phyloP scores from a whole-genome alignment of 2,329 filamentous ascomycete genomes.

The Phyllosticta citribraziliensis region DNA sequence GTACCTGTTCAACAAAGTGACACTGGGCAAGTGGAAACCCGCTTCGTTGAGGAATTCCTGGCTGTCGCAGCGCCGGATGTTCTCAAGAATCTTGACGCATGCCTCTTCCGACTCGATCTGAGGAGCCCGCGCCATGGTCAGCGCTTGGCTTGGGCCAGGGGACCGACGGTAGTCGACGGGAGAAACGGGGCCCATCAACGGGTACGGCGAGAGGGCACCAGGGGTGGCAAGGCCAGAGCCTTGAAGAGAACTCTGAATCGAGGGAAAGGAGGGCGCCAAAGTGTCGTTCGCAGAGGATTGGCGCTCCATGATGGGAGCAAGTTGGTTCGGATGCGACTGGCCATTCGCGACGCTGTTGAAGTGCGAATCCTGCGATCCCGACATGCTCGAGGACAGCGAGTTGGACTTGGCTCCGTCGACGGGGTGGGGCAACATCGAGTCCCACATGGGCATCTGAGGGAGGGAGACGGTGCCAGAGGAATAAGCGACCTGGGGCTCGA shows the following conservation, averaged over 20 bases:
- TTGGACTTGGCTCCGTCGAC: constrained; percentile 65
- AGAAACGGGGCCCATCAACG: constrained; percentile 56
- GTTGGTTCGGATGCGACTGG: constrained; percentile 50
- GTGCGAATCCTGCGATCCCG: constrained; percentile 54
- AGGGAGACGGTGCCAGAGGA: constrained; percentile 65
- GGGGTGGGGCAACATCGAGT: constrained; percentile 67
- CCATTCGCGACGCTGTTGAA: constrained; percentile 50
- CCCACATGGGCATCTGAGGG: constrained; percentile 76
- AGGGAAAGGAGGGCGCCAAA: constrained; percentile 56
- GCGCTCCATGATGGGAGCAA: constrained; percentile 61
- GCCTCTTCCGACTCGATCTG: constrained; percentile 79
- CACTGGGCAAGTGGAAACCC: constrained; percentile 68
- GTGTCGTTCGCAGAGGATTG: constrained; percentile 43
- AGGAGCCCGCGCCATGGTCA: constrained; percentile 60
- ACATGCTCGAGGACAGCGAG: constrained; percentile 57
- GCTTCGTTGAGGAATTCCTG: constrained; percentile 77
- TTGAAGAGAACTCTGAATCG: constrained; percentile 62
- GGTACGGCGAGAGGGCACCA: constrained; percentile 63
- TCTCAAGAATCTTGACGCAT: constrained; percentile 73
- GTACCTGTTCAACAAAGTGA: constrained; percentile 78
- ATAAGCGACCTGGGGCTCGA: constrained; percentile 71
- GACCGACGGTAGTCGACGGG: constrained; percentile 61
- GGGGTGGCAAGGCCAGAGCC: constrained; percentile 61
- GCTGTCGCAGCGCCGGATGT: constrained; percentile 70
- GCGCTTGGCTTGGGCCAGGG: constrained; percentile 55